Evolutionary conservation across 163 green algal species (phyloP).

Genomic region (Prototheca wickerhamii): DNA sequence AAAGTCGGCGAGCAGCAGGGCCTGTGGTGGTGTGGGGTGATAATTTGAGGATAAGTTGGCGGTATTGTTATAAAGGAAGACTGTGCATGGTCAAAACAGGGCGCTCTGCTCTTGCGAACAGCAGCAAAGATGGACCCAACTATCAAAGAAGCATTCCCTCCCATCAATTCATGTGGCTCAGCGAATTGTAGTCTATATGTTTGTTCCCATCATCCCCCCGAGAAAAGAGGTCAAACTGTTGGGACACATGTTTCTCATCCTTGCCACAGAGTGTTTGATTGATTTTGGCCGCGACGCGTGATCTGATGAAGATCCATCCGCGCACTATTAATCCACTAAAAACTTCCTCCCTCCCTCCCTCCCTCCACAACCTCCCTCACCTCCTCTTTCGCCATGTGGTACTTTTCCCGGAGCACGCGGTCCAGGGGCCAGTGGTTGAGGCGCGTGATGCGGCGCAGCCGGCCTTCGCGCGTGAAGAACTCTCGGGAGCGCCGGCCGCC

Average conservation of each 20-base stretch:
- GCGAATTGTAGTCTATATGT: conserved; percentile 42
- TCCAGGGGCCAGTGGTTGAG: conserved; percentile 92
- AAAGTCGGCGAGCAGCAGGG: conserved; percentile 69
- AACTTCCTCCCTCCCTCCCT: background rate
- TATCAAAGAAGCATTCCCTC: background rate
- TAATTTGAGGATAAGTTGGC: background rate
- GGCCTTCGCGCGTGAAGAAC: conserved; percentile 87
- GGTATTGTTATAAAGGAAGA: too few relatives aligned
- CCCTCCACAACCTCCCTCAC: conserved; percentile 27
- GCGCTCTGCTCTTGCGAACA: too few relatives aligned
- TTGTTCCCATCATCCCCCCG: too few relatives aligned
- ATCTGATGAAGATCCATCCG: too few relatives aligned
- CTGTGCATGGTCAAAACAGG: too few relatives aligned
- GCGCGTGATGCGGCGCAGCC: conserved; percentile 91
- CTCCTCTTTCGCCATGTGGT: conserved; percentile 74
- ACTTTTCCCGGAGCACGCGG: conserved; percentile 89
- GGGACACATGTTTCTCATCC: too few relatives aligned
- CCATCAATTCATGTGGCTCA: conserved; percentile 16
- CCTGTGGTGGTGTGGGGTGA: conserved; percentile 28
- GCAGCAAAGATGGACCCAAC: background rate
- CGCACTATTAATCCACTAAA: conserved; percentile 6
- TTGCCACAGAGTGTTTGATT: too few relatives aligned
- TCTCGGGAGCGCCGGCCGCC: conserved; percentile 71
- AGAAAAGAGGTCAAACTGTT: too few relatives aligned
- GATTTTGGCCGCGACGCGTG: too few relatives aligned